phyloP scores from a whole-genome alignment of 805 yeast genomes.

The Spathaspora arborariae region DNA sequence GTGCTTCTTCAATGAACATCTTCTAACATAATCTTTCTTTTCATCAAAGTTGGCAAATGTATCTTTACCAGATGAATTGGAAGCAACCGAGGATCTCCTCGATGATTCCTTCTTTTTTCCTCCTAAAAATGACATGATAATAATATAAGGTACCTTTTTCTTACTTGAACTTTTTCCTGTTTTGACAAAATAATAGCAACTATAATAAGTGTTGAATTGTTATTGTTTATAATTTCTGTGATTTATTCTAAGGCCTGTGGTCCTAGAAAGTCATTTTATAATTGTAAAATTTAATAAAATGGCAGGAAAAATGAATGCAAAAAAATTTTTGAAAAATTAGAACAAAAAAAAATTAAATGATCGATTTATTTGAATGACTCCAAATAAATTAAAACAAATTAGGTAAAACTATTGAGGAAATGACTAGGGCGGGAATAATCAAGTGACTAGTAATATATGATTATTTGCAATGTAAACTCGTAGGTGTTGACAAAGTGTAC shows the following conservation, averaged over 20 bases:
- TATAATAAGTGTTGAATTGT: not conserved
- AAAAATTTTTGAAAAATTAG: not conserved
- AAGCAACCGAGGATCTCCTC: slow-evolving; percentile 12
- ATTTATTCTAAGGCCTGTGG: not conserved
- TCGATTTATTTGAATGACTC: not conserved
- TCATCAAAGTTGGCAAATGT: slow-evolving; percentile 38
- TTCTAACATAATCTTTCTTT: slow-evolving; percentile 41
- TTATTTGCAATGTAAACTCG: not conserved
- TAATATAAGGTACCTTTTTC: too few relatives aligned
- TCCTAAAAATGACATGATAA: slow-evolving; percentile 8
- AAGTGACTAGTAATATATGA: not conserved
- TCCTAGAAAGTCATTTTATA: not conserved
- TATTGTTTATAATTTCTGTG: not conserved
- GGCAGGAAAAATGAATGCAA: not conserved
- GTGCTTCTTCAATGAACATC: slow-evolving; percentile 31
- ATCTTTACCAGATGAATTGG: slow-evolving; percentile 14
- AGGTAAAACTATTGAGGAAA: not conserved
- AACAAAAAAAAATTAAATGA: not conserved
- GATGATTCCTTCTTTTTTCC: slow-evolving; percentile 6
- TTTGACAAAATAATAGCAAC: not conserved
- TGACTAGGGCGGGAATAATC: not conserved
- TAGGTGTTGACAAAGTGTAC: not conserved
- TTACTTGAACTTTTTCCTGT: not conserved
- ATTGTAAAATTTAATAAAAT: not conserved
- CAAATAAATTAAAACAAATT: not conserved